phyloP scores from a whole-genome alignment of 495 filamentous ascomycete species.

The Bombardia bombarda region DNA sequence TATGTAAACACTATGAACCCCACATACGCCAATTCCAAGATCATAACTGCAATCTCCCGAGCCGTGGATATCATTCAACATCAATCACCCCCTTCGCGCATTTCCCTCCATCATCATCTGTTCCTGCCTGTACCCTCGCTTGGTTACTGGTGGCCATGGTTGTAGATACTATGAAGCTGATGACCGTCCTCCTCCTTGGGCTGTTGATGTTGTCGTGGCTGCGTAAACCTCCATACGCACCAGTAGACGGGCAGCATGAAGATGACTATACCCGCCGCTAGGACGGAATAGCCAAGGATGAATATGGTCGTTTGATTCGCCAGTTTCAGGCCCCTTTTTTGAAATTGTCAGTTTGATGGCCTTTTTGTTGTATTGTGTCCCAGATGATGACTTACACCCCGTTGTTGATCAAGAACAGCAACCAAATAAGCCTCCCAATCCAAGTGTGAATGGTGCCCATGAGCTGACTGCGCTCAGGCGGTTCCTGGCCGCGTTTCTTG shows the following conservation, averaged over 20 bases:
- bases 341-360: no score
- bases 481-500: slow-evolving; percentile 30
- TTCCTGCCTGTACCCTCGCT: no score
- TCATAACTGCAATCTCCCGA: no score
- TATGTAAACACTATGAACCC: no score
- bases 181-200: slow-evolving; percentile 11
- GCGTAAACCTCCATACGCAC: slow-evolving; percentile 17
- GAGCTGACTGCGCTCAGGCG: slow-evolving; percentile 2
- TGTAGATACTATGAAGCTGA: slow-evolving; percentile 18
- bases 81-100: no score
- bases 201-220: slow-evolving; percentile 1
- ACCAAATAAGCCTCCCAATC: slow-evolving; percentile 17
- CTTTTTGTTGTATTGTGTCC: no score
- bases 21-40: no score
- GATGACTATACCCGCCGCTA: slow-evolving; percentile 14
- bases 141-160: slow-evolving; percentile 7
- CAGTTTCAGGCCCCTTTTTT: slow-evolving; percentile 19
- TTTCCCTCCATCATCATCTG: no score
- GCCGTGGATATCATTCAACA: no score
- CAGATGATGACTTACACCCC: slow-evolving; percentile 16
- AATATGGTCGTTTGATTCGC: slow-evolving; percentile 8
- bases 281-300: slow-evolving; percentile 20
- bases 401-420: slow-evolving; percentile 21
- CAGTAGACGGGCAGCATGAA: slow-evolving; percentile 16
- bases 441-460: slow-evolving; percentile 14